phyloP scores from a whole-genome alignment of 2,329 filamentous ascomycete genomes.

The Leptoxyphium fumago region DNA sequence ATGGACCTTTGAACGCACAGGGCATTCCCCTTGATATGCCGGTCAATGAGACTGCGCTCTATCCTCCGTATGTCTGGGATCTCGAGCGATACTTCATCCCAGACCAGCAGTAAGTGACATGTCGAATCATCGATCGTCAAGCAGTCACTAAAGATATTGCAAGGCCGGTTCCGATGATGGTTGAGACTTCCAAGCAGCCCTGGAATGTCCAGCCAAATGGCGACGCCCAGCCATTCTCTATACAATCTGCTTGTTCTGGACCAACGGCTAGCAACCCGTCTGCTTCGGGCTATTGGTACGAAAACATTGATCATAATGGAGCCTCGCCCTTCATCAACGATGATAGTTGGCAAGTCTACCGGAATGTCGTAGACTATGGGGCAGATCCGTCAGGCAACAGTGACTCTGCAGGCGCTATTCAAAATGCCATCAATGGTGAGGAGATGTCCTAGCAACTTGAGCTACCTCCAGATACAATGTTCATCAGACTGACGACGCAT shows the following conservation, averaged over 20 bases:
- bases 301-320: conserved; percentile 54
- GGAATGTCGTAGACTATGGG: conserved; percentile 30
- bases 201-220: neutral
- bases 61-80: neutral
- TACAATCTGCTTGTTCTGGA: neutral
- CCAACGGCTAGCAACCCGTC: neutral
- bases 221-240: neutral
- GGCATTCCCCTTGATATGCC: neutral
- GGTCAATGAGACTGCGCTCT: neutral
- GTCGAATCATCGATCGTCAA: too few species aligned
- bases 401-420: conserved; percentile 67
- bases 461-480: too few species aligned
- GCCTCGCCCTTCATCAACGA: conserved; percentile 44
- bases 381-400: conserved; percentile 23
- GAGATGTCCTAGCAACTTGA: too few species aligned
- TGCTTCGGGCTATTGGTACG: conserved; percentile 49
- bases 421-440: conserved; percentile 65
- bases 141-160: neutral
- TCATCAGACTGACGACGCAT: conserved; percentile 11
- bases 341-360: conserved; percentile 43
- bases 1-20: neutral
- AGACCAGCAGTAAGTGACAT: neutral
- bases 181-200: neutral
- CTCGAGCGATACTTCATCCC: neutral
- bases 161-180: neutral